Conservation (phyloP, 108 stramenopile genomes). For the Fistulifera solaris region DNA sequence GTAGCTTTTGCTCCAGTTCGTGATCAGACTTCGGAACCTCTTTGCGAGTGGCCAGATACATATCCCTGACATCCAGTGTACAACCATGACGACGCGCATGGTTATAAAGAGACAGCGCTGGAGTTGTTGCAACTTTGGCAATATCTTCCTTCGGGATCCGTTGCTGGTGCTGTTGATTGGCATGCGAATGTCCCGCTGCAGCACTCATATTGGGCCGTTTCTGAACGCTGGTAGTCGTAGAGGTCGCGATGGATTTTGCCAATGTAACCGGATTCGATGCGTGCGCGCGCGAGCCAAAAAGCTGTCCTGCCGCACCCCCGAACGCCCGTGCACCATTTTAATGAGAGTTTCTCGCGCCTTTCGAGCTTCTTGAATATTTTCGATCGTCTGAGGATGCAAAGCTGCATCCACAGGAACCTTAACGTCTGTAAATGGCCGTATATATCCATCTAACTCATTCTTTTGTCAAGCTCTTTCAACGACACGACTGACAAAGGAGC, state of each 20-base stretch:
- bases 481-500: conserved; percentile 66
- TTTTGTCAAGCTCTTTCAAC: conserved; percentile 54
- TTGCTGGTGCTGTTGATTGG: conserved; percentile 3
- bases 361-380: conserved; percentile 50
- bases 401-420: conserved; percentile 57
- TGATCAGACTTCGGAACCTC: conserved; percentile 48
- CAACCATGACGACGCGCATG: conserved; percentile 80
- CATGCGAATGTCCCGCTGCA: neutral
- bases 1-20: conserved; percentile 42
- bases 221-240: conserved; percentile 1
- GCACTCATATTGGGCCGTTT: conserved; percentile 28
- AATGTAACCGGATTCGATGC: conserved; percentile 54
- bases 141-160: conserved; percentile 20
- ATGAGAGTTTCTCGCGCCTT: conserved; percentile 58
- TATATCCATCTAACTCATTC: conserved; percentile 74
- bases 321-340: conserved; percentile 38
- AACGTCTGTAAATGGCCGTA: conserved; percentile 42
- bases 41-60: conserved; percentile 56
- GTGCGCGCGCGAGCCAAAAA: conserved; percentile 47
- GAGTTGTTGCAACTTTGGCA: conserved; percentile 56
- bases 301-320: conserved; percentile 39
- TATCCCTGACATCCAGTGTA: conserved; percentile 71
- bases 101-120: conserved; percentile 42
- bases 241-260: conserved; percentile 31
- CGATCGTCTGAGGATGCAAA: conserved; percentile 25